These are phyloP conservation scores for Torulaspora maleeae DNA, from an alignment of 805 yeast genomes.

Conservation along the genomic window DNA sequence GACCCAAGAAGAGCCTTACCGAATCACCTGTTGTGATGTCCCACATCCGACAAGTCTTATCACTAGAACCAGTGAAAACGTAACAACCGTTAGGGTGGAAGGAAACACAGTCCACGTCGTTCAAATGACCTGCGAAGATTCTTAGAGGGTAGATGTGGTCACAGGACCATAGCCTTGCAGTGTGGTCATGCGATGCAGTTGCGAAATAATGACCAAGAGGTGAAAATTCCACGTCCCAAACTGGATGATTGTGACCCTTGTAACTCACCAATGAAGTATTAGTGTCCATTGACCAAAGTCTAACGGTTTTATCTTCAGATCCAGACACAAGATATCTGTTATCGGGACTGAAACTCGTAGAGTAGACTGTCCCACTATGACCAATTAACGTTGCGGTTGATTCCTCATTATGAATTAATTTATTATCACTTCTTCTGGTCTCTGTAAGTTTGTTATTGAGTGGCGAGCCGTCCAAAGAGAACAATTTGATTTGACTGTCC, in stretches of 20 bases:
- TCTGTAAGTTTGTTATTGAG: constrained; percentile 48
- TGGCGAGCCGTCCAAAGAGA: constrained; percentile 92
- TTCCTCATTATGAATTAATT: constrained; percentile 37
- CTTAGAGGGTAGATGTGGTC: constrained; percentile 96
- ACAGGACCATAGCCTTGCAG: constrained; percentile 96
- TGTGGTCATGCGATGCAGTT: constrained; percentile 96
- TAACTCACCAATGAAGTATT: constrained; percentile 86
- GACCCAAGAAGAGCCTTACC: constrained; percentile 89
- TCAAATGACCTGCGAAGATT: constrained; percentile 94
- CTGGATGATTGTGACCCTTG: constrained; percentile 93
- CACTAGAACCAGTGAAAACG: constrained; percentile 91
- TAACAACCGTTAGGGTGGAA: constrained; percentile 97
- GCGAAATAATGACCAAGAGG: constrained; percentile 97
- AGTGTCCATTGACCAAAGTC: constrained; percentile 93
- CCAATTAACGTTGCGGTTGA: constrained; percentile 54
- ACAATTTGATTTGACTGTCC: constrained; percentile 82
- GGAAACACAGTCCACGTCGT: constrained; percentile 90
- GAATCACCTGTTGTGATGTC: constrained; percentile 84
- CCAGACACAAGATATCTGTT: constrained; percentile 71
- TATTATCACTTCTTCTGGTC: constrained; percentile 17
- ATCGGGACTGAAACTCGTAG: constrained; percentile 87
- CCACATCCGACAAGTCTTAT: constrained; percentile 98
- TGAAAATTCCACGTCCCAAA: constrained; percentile 94
- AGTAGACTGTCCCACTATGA: constrained; percentile 92
- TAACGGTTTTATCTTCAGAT: constrained; percentile 87